A percentile compares a stretch with the other conserved stretches of the same genome.
These are phyloP conservation scores for Juglanconis oblonga DNA, from an alignment of 2,329 filamentous ascomycete species.

Conservation along the genomic window DNA sequence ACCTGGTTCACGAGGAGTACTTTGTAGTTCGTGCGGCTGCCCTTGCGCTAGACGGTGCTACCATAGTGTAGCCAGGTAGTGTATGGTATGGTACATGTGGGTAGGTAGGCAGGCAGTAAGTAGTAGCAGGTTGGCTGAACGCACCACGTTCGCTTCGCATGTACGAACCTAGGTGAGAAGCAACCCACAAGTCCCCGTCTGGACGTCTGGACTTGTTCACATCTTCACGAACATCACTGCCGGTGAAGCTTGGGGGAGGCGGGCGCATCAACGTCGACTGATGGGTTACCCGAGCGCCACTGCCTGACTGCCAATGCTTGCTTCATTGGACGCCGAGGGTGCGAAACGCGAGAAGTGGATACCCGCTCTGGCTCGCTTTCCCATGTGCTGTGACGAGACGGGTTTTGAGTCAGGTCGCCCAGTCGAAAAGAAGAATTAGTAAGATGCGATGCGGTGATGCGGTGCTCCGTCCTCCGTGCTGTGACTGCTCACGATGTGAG, in stretches of 20 bases:
- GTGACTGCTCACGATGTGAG: not conserved
- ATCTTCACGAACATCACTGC: not conserved
- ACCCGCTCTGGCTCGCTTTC: not conserved
- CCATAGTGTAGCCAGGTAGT: too few species aligned
- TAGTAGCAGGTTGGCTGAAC: too few species aligned
- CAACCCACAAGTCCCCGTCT: too few species aligned
- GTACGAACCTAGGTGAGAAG: too few species aligned
- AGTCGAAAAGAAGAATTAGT: not conserved
- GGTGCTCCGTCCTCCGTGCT: not conserved
- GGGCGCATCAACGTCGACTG: not conserved
- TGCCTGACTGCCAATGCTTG: not conserved
- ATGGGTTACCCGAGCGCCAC: not conserved
- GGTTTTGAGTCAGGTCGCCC: not conserved
- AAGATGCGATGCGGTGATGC: not conserved
- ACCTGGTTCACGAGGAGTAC: too few species aligned
- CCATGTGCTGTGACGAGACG: conserved; percentile 7
- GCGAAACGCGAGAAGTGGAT: conserved; percentile 21
- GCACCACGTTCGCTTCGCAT: too few species aligned
- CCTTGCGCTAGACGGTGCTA: too few species aligned
- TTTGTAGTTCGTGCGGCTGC: too few species aligned
- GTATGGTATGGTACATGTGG: too few species aligned
- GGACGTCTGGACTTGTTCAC: too few species aligned
- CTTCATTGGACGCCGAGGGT: conserved; percentile 9
- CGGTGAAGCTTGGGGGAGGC: not conserved
- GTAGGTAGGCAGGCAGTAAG: too few species aligned